Evolutionary conservation across 768 basidiomycete species (phyloP), one percentile per base, ranked within the genome.

Genomic region (Cystobasidium onofrii): DNA sequence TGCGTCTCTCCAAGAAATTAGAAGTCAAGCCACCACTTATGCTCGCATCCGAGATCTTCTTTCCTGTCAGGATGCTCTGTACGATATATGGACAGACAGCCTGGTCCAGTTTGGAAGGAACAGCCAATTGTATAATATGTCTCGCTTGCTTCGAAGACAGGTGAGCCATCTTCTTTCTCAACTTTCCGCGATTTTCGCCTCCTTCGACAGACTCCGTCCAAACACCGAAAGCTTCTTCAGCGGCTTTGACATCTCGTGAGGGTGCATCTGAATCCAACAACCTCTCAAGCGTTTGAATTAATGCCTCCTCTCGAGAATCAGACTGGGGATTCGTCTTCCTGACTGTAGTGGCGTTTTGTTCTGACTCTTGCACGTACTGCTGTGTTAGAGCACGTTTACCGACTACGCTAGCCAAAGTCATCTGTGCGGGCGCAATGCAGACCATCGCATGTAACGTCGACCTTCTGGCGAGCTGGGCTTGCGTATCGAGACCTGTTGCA

Each of bases 321-420:
- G n/a, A 12, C 9, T 20, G 9, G 12, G 46, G 20, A 12, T 3
- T 50, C n/a, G n/a, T 20, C 3, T 3, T 9, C 18, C n/a, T 20
- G 46, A 7, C 4, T 7, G 46, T n/a, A 9, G 46, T 20, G 6
- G 46, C 12, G 18, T 3, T 3, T 4, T 7, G 15, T 50, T 7
- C 12, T 50, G 46, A 17, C 46, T 50, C 46, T 50, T 60, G 25
- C 63, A 64, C 15, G 23, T 64, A 55, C 18, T 36, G 54, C 69
- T 27, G 23, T 25, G 54, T 71, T 13, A 61, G 20, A 36, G 69
- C 39, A 27, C 54, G 52, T 44, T 39, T 55, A 54, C 69, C 69
- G 1, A 71, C 33, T 4, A 71, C 39, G 27, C 43, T 44, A n/a
- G 69, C 50, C 18, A 71, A 27, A 20, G 12, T 71, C 23, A 52